Conservation (phyloP, 495 filamentous ascomycete genomes). For the Aspergillus nidulans region DNA sequence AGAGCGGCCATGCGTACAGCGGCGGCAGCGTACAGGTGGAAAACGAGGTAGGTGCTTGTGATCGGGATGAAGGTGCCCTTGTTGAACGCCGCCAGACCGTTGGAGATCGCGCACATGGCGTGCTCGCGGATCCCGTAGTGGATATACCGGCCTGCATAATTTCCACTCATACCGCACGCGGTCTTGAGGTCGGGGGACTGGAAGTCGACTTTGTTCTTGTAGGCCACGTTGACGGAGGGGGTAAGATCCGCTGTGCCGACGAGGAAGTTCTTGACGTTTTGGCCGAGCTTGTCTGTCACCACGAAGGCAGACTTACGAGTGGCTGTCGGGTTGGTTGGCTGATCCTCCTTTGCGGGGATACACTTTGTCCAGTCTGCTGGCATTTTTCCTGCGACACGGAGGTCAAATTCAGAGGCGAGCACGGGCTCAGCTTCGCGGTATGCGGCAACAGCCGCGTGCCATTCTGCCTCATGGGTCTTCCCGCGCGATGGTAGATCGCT, state of each 20-base stretch:
- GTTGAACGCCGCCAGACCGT: slow-evolving; percentile 53
- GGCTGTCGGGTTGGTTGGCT: slow-evolving; percentile 44
- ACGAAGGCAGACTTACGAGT: slow-evolving; percentile 45
- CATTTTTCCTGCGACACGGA: slow-evolving; percentile 41
- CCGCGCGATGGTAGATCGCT: slow-evolving; percentile 34
- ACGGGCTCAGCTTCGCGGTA: slow-evolving; percentile 43
- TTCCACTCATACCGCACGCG: slow-evolving; percentile 39
- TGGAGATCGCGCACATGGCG: slow-evolving; percentile 49
- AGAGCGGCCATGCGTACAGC: slow-evolving; percentile 57
- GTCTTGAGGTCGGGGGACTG: slow-evolving; percentile 45
- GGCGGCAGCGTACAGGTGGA: slow-evolving; percentile 55
- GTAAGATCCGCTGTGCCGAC: slow-evolving; percentile 56
- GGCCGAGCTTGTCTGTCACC: slow-evolving; percentile 46
- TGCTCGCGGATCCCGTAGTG: slow-evolving; percentile 51
- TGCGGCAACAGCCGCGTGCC: slow-evolving; percentile 36
- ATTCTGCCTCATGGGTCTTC: slow-evolving; percentile 35
- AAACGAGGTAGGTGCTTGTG: slow-evolving; percentile 55
- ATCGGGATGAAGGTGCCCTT: slow-evolving; percentile 37
- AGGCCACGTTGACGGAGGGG: slow-evolving; percentile 53
- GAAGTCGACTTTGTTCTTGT: slow-evolving; percentile 49
- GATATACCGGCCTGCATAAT: slow-evolving; percentile 49
- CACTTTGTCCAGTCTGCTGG: slow-evolving; percentile 38
- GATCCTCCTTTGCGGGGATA: slow-evolving; percentile 32
- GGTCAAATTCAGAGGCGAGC: slow-evolving; percentile 42
- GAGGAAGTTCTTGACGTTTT: slow-evolving; percentile 47